These are phyloP conservation scores for Candida dendrica DNA, from an alignment of 805 yeast genomes.

Conservation along the genomic window DNA sequence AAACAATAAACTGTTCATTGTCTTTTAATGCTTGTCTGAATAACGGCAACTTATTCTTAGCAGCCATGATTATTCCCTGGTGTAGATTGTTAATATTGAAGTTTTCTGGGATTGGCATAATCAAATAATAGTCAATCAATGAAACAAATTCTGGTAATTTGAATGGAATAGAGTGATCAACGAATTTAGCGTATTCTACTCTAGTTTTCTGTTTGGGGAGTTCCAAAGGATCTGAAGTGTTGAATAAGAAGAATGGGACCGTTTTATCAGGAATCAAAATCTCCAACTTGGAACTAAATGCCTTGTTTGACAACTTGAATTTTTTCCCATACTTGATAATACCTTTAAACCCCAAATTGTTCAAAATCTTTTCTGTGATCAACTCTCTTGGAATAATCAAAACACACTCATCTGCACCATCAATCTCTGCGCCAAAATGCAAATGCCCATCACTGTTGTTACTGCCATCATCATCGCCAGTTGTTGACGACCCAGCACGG, in stretches of 20 bases:
- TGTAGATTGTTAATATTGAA: slow-evolving; percentile 10
- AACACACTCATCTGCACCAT: slow-evolving; percentile 16
- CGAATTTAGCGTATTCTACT: slow-evolving; percentile 18
- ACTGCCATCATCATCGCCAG: too few relatives aligned
- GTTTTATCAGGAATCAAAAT: slow-evolving; percentile 27
- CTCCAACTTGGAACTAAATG: slow-evolving; percentile 8
- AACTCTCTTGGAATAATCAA: slow-evolving; percentile 23
- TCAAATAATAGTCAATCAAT: slow-evolving; percentile 30
- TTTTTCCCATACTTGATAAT: slow-evolving; percentile 17
- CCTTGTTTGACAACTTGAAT: slow-evolving; percentile 10
- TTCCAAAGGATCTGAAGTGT: slow-evolving; percentile 19
- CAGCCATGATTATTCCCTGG: slow-evolving; percentile 5
- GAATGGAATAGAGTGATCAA: slow-evolving; percentile 32
- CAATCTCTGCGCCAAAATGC: neutral
- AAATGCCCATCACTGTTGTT: too few relatives aligned
- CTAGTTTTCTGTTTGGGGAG: slow-evolving; percentile 9
- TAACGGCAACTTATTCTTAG: slow-evolving; percentile 17
- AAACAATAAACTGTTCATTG: slow-evolving; percentile 30
- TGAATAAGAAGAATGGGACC: slow-evolving; percentile 32
- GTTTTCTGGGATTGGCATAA: slow-evolving; percentile 26
- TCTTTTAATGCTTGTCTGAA: slow-evolving; percentile 21
- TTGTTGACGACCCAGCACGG: too few relatives aligned
- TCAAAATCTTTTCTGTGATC: slow-evolving; percentile 15
- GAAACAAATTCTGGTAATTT: slow-evolving; percentile 27
- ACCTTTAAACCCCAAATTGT: slow-evolving; percentile 21